Evolutionary conservation across 768 basidiomycete species (phyloP).

Genomic region (Leccinum incarnatum): DNA sequence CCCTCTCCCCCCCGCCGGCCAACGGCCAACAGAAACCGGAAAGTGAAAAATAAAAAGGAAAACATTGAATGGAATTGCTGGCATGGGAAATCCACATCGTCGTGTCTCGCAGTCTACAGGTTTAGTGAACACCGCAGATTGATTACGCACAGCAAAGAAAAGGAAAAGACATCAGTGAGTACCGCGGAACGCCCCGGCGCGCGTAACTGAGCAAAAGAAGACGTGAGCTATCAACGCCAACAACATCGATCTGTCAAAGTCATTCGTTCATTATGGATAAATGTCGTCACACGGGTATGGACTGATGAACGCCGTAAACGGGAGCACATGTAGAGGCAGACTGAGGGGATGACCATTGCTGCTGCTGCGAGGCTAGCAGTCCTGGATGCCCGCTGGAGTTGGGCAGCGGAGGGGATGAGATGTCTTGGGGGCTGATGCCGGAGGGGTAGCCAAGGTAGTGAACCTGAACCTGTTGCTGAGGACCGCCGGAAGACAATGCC

Average conservation of each 20-base stretch:
- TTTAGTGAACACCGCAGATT: not conserved
- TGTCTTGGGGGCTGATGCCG: not conserved
- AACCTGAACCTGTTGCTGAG: slow-evolving; percentile 1
- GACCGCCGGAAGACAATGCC: not conserved
- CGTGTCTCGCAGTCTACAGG: not conserved
- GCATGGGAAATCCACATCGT: not conserved
- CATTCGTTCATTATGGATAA: not conserved
- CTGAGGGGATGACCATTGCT: not conserved
- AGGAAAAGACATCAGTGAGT: not conserved
- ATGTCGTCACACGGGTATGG: slow-evolving; percentile 1
- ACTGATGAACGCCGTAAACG: not conserved
- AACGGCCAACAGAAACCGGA: not conserved
- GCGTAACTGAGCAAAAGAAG: not conserved
- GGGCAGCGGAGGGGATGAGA: slow-evolving; percentile 17
- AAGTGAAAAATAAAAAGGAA: not conserved
- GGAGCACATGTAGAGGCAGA: not conserved
- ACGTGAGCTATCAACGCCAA: not conserved
- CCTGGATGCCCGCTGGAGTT: slow-evolving; percentile 14
- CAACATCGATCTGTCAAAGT: not conserved
- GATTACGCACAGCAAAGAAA: slow-evolving; percentile 1
- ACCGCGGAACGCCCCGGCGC: not conserved
- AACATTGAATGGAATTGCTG: not conserved
- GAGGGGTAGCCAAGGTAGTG: slow-evolving; percentile 7
- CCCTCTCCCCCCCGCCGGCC: not conserved
- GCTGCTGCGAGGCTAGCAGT: not conserved